Evolutionary conservation across 805 yeast genomes (phyloP), one percentile per base, ranked within the genome.

Genomic region (Geotrichum ghanense): DNA sequence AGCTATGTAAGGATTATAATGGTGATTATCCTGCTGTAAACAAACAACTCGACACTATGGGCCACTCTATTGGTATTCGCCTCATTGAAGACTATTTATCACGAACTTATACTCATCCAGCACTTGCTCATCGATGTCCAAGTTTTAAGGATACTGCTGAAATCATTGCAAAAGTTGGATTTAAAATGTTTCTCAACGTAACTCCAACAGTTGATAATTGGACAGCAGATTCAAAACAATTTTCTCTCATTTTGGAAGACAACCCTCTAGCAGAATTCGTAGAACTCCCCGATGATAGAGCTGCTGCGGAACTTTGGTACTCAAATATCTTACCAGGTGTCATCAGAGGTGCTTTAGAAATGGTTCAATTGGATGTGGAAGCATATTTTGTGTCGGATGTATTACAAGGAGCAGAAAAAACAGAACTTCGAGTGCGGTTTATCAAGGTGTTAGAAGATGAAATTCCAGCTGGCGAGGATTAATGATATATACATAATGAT

Each of bases 241-340:
- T 87, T 62, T 76, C 83, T 43, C 67, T 90, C 31, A 68, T 84
- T 1, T 63, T 90, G 20, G 76, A 73, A 14, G 97, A 90, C 47
- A 92, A 92, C 60, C 97, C 97, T 24, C 71, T 92, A 54, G 83
- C 92, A 9, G 97, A 90, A 61, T 92, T 89, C 68, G 98, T 92
- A 2, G 97, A 92, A 62, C 71, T 92, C 43, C 97, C 97, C 0
- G 80, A 76, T 59, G 95, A 83, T 56, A 73, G 72, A 51, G 79
- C 87, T 3, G 63, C 68, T 48, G 75, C 74, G 52, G 86, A 83
- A 56, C 68, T 92, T 45, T 92, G 98, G 97, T 92, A 89, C 60
- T 84, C 95, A 1, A 94, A 92, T 57, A 75, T 92, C 2, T 67
- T 88, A 22, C 83, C 89, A 51, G 98, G 98, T 16, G 92, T 92